Percentiles rank a stretch among this genome's conserved stretches.
Conservation (phyloP, 2,329 filamentous ascomycete species). For the Penicillium fuscoglaucum region DNA sequence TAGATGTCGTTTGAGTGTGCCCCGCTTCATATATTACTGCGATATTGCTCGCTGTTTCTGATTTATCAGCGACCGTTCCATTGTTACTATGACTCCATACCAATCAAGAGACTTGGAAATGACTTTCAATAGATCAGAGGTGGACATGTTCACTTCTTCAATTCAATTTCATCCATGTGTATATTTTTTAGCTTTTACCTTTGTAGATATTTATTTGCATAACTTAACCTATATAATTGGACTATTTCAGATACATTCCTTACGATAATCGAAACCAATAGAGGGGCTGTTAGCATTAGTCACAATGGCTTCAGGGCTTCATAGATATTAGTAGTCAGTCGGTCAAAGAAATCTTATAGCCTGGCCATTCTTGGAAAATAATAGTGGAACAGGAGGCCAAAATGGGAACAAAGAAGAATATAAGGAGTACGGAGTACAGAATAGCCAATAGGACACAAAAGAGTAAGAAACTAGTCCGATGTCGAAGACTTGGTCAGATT, state of each 20-base stretch:
- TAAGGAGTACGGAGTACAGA: not conserved
- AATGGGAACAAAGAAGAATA: not conserved
- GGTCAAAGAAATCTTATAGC: not conserved
- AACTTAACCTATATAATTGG: not conserved
- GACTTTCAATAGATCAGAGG: not conserved
- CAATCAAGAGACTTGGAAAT: not conserved
- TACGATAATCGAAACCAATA: not conserved
- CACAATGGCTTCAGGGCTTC: not conserved
- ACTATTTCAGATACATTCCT: not conserved
- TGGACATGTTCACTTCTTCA: not conserved
- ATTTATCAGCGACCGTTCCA: not conserved
- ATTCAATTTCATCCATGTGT: not conserved
- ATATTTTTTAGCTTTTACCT: not conserved
- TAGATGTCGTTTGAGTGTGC: not conserved
- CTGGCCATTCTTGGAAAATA: too few species aligned
- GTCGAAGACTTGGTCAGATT: not conserved
- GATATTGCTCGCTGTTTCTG: not conserved
- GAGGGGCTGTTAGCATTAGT: not conserved
- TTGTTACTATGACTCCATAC: not conserved
- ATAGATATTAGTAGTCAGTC: too few species aligned
- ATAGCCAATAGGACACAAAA: not conserved
- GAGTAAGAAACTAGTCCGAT: not conserved
- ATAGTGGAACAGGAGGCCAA: not conserved
- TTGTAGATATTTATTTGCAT: not conserved
- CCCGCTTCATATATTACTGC: not conserved